These are phyloP conservation scores for Suillus brevipes DNA, from an alignment of 768 basidiomycete species.

Conservation along the genomic window DNA sequence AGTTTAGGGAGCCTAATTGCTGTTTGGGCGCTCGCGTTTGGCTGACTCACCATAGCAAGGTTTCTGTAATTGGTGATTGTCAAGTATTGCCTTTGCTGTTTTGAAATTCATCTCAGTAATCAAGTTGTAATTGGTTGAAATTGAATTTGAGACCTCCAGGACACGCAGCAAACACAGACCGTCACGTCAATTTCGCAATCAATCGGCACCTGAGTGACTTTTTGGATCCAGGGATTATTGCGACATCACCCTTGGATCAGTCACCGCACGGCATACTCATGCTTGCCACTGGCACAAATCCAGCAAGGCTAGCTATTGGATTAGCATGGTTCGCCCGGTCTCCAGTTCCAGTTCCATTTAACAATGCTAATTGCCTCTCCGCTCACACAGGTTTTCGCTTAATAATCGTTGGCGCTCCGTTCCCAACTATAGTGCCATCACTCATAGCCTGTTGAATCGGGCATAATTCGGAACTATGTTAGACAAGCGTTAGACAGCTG, in stretches of 20 bases:
- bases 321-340: neutral
- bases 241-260: slow-evolving; percentile 31
- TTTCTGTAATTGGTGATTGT: slow-evolving; percentile 4
- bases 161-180: slow-evolving; percentile 1
- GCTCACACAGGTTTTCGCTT: slow-evolving; percentile 1
- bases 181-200: slow-evolving; percentile 6
- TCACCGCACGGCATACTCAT: slow-evolving; percentile 37
- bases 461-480: neutral
- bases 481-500: neutral
- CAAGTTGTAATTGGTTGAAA: neutral
- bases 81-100: slow-evolving; percentile 1
- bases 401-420: slow-evolving; percentile 4
- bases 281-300: slow-evolving; percentile 35
- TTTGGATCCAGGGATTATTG: slow-evolving; percentile 2
- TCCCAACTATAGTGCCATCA: slow-evolving; percentile 1
- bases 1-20: slow-evolving; percentile 27
- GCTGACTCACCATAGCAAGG: slow-evolving; percentile 16
- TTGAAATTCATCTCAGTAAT: slow-evolving; percentile 4
- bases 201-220: neutral
- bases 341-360: neutral
- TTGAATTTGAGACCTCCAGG: neutral
- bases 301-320: slow-evolving; percentile 19
- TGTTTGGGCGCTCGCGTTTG: slow-evolving; percentile 19
- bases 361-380: neutral
- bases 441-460: neutral